Evolutionary conservation across 106 monocot species (phyloP), one percentile per base, ranked within the genome.

Genomic region (Allium sativum): DNA sequence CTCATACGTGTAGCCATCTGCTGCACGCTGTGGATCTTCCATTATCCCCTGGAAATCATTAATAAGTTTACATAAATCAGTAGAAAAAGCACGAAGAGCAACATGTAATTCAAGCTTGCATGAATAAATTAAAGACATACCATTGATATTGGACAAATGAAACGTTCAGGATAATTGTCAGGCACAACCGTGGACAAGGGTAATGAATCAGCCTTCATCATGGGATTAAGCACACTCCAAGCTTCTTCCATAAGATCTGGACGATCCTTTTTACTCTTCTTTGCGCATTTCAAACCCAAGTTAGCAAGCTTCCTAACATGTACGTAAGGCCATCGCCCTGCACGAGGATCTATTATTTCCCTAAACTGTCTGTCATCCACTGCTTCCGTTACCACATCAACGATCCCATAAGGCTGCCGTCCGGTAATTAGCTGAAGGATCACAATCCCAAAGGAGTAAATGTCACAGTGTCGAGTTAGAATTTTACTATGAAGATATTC

Each of bases 381-480:
- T 14, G 84, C 79, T 3, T 65, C 70, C 56, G 77, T 73, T 9
- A 84, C 84, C 50, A 73, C 73, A 10, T 64, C 80, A 18, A 58
- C 64, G 45, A 74, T 66, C 40, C 80, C 76, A 9, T 80, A 17
- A 4, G 80, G 62, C 1, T 61, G 50, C 40, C 48, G 65, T 42
- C 84, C 80, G 1, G 84, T 84, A 50, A 80, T 17, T 10, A 84
- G 59, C 10, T 67, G 65, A 12, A 84, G 60, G 14, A 84, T 44
- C 50, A 84, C 61, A 54, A 84, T 18, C 3, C 84, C 84, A 12
- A 76, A 84, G 18, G 84, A 82, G 22, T 73, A 82, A 8, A 82
- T 58, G 21, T 82, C 77, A 18, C 59, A 77, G 10, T 12, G 20
- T 16, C 73, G 65, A 1, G 77, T 82, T 40, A 82, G 50, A 40